Conservation (phyloP, 192 early-diverging fungal species). For the Coemansia aciculifera region DNA sequence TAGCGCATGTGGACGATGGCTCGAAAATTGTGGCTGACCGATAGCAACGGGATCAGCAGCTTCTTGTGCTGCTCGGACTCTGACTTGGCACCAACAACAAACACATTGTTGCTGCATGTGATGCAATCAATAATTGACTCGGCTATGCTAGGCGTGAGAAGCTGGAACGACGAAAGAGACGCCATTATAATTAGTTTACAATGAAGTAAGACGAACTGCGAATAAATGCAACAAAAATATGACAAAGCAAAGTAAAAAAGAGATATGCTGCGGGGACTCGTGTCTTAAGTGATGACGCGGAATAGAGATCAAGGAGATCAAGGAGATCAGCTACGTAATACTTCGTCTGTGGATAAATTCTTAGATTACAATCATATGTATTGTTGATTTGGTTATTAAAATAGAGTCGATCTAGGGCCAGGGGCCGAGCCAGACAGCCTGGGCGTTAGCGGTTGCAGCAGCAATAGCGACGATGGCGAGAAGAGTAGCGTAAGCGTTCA, state of each 20-base stretch:
- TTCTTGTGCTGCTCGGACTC: neutral
- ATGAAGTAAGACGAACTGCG: neutral
- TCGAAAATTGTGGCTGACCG: neutral
- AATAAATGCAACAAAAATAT: neutral
- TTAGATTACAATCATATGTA: neutral
- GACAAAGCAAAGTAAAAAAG: neutral
- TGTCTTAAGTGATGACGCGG: neutral
- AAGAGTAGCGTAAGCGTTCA: constrained; percentile 21
- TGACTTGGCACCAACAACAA: neutral
- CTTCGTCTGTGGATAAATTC: too few species aligned
- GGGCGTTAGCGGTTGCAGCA: constrained; percentile 14
- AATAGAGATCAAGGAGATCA: neutral
- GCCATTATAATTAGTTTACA: neutral
- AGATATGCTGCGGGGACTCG: neutral
- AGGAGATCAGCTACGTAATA: too few species aligned
- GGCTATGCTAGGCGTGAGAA: neutral
- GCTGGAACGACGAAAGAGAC: neutral
- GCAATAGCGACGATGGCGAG: constrained; percentile 16
- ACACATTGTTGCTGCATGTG: neutral
- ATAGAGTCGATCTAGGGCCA: neutral
- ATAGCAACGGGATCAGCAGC: neutral
- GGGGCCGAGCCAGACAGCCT: constrained; percentile 21
- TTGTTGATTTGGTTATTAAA: neutral
- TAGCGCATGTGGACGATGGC: neutral
- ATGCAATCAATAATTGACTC: neutral